phyloP scores from a whole-genome alignment of 768 basidiomycete genomes.

The Tylopilus intermedius region DNA sequence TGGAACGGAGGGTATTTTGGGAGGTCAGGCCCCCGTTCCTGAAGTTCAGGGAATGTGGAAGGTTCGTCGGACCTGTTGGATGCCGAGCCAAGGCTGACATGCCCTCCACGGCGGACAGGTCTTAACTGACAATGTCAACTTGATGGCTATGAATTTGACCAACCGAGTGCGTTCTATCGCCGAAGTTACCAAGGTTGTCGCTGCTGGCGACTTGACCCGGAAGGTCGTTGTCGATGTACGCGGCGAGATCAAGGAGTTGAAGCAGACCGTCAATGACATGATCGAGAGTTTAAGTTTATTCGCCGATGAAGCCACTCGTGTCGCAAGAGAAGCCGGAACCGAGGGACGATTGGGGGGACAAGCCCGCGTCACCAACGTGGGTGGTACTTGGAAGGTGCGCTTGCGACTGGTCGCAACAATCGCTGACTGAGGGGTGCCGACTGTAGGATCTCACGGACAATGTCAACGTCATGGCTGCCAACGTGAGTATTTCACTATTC shows the following conservation, averaged over 20 bases:
- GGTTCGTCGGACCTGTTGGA: constrained; percentile 34
- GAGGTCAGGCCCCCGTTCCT: constrained; percentile 88
- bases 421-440: constrained; percentile 10
- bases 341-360: constrained; percentile 94
- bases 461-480: constrained; percentile 93
- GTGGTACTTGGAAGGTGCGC: constrained; percentile 86
- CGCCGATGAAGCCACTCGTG: constrained; percentile 78
- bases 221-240: constrained; percentile 89
- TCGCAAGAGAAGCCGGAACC: constrained; percentile 95
- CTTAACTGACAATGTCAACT: constrained; percentile 76
- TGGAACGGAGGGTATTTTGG: constrained; percentile 88
- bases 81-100: constrained; percentile 14
- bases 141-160: constrained; percentile 88
- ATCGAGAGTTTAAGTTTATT: constrained; percentile 82
- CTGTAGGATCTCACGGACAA: constrained; percentile 81
- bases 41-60: constrained; percentile 96
- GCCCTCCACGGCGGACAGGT: constrained; percentile 29
- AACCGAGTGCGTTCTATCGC: constrained; percentile 88
- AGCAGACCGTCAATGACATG: constrained; percentile 95
- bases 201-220: constrained; percentile 87
- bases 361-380: constrained; percentile 88
- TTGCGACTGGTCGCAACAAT: not conserved
- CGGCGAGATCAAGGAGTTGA: constrained; percentile 86
- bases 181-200: constrained; percentile 92
- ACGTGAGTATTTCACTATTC: constrained; percentile 44